Evolutionary conservation across 139 green algal species (phyloP), one percentile per base, ranked within the genome.

Genomic region (Chlamydomonas sp.): DNA sequence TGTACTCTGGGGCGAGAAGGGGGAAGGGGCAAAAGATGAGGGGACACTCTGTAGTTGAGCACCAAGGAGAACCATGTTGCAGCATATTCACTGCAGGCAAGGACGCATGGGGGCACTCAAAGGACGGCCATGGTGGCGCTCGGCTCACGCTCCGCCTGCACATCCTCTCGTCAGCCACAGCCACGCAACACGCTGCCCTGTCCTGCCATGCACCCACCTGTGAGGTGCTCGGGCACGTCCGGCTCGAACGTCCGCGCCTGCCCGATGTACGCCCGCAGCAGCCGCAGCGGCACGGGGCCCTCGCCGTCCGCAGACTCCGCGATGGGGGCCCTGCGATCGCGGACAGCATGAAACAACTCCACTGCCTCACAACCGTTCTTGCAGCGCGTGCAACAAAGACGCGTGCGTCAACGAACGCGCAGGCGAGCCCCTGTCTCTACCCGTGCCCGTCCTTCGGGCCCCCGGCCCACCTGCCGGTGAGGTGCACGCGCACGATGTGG

Each of bases 401-500:
- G 31, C 31, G 31, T 49, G 31, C 31, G 31, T 49, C 31, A 49
- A 49, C 31, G 31, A 49, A 49, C 31, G 68, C n/a, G 20, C 6
- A 76, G 31, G 78, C 20, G 86, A 67, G 64, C 31, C 77, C 15
- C 72, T 75, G 60, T 75, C 31, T 16, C 59, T 73, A 73, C 74
- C 8, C 81, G 75, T 76, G 31, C 63, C 57, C 76, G 18, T 12
- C 69, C 69, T 20, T 58, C 17, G 18, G 10, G 66, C 66, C 12
- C 12, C 66, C 12, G 20, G 59, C 79, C 49, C 82, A 86, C 84
- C 76, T 80, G 2, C 84, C 84, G 1, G 64, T 80, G 5, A 89
- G 90, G 92, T 99, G 98, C 72, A 99, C 97, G 60, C 92, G 83
- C 71, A 99, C 90, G 82, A 99, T 96, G 93, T 99, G 98, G n/a